Evolutionary conservation across 2,329 filamentous ascomycete genomes (phyloP).

Genomic region (Exophiala sideris): DNA sequence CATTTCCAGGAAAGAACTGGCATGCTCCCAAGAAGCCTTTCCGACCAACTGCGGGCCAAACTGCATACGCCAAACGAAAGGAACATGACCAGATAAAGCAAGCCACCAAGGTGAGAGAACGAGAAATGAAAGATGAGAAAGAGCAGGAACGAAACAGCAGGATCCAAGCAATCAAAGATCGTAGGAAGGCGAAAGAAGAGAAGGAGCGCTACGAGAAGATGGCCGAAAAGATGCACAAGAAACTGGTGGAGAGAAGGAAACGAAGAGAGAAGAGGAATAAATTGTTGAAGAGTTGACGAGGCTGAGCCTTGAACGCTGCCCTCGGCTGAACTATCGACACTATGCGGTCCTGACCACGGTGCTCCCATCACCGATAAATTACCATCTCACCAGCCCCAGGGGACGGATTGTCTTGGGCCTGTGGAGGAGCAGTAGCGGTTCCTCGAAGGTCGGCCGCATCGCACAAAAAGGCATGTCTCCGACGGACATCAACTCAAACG

Average conservation of each 20-base stretch:
- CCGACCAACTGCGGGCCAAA: constrained; percentile 73
- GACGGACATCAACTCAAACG: no score
- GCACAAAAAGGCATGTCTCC: no score
- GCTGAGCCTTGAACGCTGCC: neutral
- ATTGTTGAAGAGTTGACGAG: constrained; percentile 27
- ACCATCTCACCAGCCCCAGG: no score
- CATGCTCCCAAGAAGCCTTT: constrained; percentile 79
- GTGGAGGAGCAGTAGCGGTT: no score
- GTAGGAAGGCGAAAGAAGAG: constrained; percentile 84
- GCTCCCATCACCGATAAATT: neutral
- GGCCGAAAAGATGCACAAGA: constrained; percentile 97
- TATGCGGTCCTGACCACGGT: neutral
- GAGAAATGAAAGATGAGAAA: constrained; percentile 94
- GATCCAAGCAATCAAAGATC: constrained; percentile 78
- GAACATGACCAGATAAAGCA: constrained; percentile 66
- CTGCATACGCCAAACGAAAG: constrained; percentile 72
- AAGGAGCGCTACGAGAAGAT: constrained; percentile 88
- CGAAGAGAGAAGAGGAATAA: constrained; percentile 85
- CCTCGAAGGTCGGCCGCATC: no score
- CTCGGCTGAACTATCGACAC: neutral
- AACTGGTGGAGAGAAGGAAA: constrained; percentile 88
- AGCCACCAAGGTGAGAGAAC: constrained; percentile 87
- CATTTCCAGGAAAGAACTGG: constrained; percentile 82
- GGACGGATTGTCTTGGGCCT: no score
- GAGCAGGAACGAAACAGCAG: constrained; percentile 77